Evolutionary conservation across 2,329 filamentous ascomycete genomes (phyloP), one percentile per base, ranked within the genome.

Genomic region (Arthroderma sp.): DNA sequence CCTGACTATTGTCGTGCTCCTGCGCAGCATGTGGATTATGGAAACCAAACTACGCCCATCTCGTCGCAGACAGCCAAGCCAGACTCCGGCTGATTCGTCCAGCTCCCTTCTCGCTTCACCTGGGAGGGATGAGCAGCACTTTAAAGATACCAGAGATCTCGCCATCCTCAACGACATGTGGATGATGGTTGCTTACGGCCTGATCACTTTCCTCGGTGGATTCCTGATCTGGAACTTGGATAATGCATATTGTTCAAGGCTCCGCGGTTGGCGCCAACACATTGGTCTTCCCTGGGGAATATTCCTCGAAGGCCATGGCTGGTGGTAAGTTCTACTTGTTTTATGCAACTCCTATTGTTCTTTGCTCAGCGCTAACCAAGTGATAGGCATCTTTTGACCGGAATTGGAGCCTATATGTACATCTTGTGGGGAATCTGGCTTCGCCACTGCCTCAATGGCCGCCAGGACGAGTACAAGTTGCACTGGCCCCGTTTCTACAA

Each of bases 361-460:
- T 22, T 22, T 22, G 3, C 11, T 7, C 29, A n/a, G 29, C 32
- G 8, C 42, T 46, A 38, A 46, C 30, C 15, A 5, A 7, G 10
- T 41, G 32, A 29, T 43, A 73, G 81, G 82, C 85, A 89, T 64
- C 57, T 89, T 33, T 80, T 89, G 73, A 91, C 85, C 0, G 85
- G 85, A 8, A 69, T 81, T 32, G 85, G 85, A 59, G 85, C 85
- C 10, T 93, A 93, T 61, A 83, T 81, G 57, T 86, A 89, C 59
- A 85, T 93, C 53, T 69, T 78, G 9, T 93, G 85, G 85, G 81
- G 84, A 9, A 78, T 88, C 28, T 89, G 84, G 81, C 71, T 91
- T 11, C 76, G 84, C 36, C 79, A 82, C 50, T 86, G 83, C 54
- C 66, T 91, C 41, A 84, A 87, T 49, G 77, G 78, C 3, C 72